Conservation (phyloP, 1,284 basidiomycete genomes). For the Ceratobasidium sp. region DNA sequence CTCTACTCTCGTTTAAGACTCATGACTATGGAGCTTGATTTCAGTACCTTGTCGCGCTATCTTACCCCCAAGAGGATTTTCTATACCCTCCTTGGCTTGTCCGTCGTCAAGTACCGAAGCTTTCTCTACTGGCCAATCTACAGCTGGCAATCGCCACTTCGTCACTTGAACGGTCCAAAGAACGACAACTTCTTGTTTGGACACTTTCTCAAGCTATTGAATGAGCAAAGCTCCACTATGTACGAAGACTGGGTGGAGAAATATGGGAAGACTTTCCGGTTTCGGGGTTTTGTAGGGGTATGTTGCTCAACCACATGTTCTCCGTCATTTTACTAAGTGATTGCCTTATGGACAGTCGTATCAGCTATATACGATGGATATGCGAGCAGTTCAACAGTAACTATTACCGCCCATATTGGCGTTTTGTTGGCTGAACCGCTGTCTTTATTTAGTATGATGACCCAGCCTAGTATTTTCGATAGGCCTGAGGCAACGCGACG, state of each 20-base stretch:
- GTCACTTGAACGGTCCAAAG: slow-evolving; percentile 16
- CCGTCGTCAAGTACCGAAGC: slow-evolving; percentile 14
- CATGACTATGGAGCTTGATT: neutral
- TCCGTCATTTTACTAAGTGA: neutral
- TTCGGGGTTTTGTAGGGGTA: slow-evolving; percentile 37
- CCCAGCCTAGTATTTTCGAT: neutral
- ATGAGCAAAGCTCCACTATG: slow-evolving; percentile 2
- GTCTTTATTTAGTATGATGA: slow-evolving; percentile 3
- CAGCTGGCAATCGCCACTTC: slow-evolving; percentile 20
- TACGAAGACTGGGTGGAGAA: slow-evolving; percentile 40
- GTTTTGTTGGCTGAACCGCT: neutral
- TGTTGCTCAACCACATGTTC: neutral
- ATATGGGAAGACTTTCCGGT: slow-evolving; percentile 42
- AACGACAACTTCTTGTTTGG: slow-evolving; percentile 41
- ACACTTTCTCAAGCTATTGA: slow-evolving; percentile 29
- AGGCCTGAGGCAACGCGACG: neutral
- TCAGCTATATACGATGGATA: slow-evolving; percentile 30
- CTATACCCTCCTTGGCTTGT: slow-evolving; percentile 9
- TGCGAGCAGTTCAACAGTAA: slow-evolving; percentile 43
- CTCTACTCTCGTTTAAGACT: too few species aligned
- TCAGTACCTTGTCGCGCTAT: neutral
- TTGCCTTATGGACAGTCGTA: neutral
- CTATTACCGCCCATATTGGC: neutral
- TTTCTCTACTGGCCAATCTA: slow-evolving; percentile 13
- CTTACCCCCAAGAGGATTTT: neutral